Base-by-base conservation (phyloP, 2,329 filamentous ascomycete species). In the Monosporascus cannonballus region DNA sequence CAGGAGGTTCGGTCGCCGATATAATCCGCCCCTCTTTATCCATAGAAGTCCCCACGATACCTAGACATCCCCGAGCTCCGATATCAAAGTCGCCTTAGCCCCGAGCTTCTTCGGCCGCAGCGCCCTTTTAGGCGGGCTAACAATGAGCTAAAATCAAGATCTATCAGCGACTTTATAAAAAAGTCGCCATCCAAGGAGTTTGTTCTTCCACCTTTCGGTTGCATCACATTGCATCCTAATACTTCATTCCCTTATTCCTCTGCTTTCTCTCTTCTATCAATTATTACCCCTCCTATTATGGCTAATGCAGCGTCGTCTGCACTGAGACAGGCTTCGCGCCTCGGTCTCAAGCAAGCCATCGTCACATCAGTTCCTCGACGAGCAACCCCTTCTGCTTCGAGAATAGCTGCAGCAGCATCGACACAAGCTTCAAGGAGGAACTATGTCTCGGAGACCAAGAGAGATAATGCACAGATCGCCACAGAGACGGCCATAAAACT, bases 401-500 rank as follows among this genome's bases (percentile, higher is more conserved):
- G 69, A 61, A 66, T 67, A 57, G 62, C 68, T 51, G 61, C 61
- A 25, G 59, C 62, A 38, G 54, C 66, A 15, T 53, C 61, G 11
- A 56, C 63, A 39, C 65, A 62, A 51, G 54, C 62, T 45, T 59
- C 59, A 49, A 59, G 61, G 48, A 82, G 90, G 67, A 79, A 76
- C 63, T 96, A 96, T 79, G 91, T 96, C 58, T 88, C 90, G 27
- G 87, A 92, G 74, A 87, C 89, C 56, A 90, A 87, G 76, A 80
- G 84, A 59, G 85, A 89, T 62, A 81, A 84, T 70, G 90, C 90
- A 49, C 90, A 91, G 68, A 88, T 96, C 65, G 85, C 83, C 62
- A 74, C 90, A 53, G 90, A 96, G 64, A 88, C 87, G 11, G 85
- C 90, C 55, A 92, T 96, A 72, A 89, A 88, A 69, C 78, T 91